Base-by-base conservation (phyloP, 2,329 filamentous ascomycete species). In the Alternaria panax region DNA sequence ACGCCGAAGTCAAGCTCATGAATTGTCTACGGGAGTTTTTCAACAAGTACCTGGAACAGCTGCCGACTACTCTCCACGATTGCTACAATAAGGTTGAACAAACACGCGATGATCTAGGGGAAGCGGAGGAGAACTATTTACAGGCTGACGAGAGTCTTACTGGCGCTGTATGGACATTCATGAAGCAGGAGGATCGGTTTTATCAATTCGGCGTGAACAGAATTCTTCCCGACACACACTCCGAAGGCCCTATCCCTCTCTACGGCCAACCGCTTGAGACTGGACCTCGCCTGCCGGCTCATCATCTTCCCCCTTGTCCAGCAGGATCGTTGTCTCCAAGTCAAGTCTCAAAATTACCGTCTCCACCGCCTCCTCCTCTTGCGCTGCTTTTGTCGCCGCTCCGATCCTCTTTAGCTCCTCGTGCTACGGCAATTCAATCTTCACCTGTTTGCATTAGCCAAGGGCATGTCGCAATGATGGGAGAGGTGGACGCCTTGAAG, bases 111-210 rank as follows among this genome's bases (percentile, higher is more conserved):
- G 45, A 36, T 6, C 59, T 73, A 3, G 69, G 70, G 1, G 48
- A 40, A 3, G 25, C 63, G 7, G 70, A 71, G 38, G 64, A 64
- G n/a, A 59, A 70, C 3, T 63, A 66, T 25, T 9, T 69, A 5
- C 51, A 63, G 34, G 47, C 45, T 7, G 70, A 71, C 28, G 43
- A 62, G 4, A 30, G 43, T 7, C 51, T 71, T 3, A 52, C 56
- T 1, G 70, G 62, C 1, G 16, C 42, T 4, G 70, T 71, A 46
- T 71, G 69, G 69, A 45, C 3, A 8, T 69, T 65, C 40, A 55
- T 62, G 51, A 62, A 65, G 3, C 57, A 60, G 20, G 70, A 73
- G 30, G 59, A 52, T 9, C 52, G 57, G 8, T 63, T 71, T 9
- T 73, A 71, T 20, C 67, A 70, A 22, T 63, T 59, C 36, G 62